Conservation (phyloP, 331 rosid species). For the Cydonia oblonga region DNA sequence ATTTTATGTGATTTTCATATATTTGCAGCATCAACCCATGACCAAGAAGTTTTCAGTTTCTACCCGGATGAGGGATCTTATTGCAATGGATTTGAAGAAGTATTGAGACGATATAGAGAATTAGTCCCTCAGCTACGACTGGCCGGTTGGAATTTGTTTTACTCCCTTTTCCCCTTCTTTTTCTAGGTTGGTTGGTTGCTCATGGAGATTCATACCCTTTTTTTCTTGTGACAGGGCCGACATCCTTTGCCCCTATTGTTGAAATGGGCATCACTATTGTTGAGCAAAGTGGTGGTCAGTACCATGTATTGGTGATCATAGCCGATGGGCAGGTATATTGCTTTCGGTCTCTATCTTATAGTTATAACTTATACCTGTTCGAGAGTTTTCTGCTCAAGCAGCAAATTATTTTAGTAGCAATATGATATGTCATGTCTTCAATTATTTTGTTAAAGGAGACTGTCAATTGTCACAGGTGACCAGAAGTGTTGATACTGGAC, state of each 20-base stretch:
- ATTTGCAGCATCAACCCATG: constrained; percentile 79
- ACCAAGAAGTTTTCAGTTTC: constrained; percentile 92
- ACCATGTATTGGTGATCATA: constrained; percentile 83
- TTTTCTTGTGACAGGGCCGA: constrained; percentile 51
- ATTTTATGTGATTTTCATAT: constrained; percentile 8
- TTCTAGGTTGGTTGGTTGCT: neutral
- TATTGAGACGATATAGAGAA: constrained; percentile 56
- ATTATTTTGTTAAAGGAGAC: neutral
- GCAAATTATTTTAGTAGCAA: neutral
- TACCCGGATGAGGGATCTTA: constrained; percentile 45
- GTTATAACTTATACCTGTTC: neutral
- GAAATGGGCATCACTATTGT: constrained; percentile 93
- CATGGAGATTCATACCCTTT: constrained; percentile 12
- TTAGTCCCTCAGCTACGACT: constrained; percentile 74
- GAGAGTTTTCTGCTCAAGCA: neutral
- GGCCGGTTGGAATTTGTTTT: constrained; percentile 44
- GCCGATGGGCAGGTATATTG: constrained; percentile 82
- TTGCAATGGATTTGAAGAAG: constrained; percentile 95
- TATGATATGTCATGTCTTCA: neutral
- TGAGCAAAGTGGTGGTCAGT: constrained; percentile 86
- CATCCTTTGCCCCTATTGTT: constrained; percentile 83
- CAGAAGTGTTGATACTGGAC: constrained; percentile 76
- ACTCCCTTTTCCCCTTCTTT: neutral
- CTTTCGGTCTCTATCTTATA: neutral
- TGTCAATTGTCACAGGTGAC: constrained; percentile 54